Base-by-base conservation (phyloP, 2,329 filamentous ascomycete species). In the Chaetomium globosum region DNA sequence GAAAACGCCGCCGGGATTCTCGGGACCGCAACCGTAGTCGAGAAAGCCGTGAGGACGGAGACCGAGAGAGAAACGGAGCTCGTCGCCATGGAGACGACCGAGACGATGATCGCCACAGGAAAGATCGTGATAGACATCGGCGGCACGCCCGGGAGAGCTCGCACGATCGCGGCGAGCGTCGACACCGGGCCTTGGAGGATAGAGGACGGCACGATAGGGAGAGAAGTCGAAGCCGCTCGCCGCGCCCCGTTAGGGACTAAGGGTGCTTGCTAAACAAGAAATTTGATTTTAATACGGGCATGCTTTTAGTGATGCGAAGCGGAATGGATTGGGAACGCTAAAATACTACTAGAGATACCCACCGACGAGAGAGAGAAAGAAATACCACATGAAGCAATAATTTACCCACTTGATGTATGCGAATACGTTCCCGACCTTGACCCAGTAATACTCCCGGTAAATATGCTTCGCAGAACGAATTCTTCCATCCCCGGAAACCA, bases 161-260 rank as follows among this genome's bases (percentile, higher is more conserved):
- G 2, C 69, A 71, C 1, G 75, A 77, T 6, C 53, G 66, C 6
- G 52, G 51, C 1, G 67, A 68, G 21, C 69, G 70, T 21, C 69
- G 71, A 13, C 71, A 70, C 33, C 67, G 67, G 2, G 74, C 74
- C 2, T 70, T 71, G 2, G 71, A 74, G 4, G 75, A 78, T 31
- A 59, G 71, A 16, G 60, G 66, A 30, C 68, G 67, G 23, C 73
- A 65, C 63, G 73, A 74, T 46, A 73, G 71, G 46, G 67, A 63
- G 49, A 75, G 77, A 65, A 80, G 78, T 67, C 78, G 79, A 67
- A 83, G 81, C 68, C 77, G 75, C 59, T 83, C 82, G 60, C 81
- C 80, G 65, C 72, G 71, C 59, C 73, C 66, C 65, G 73, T 66
- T 74, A 71, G 70, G 65, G 64, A 64, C 56, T 70, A 31, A 62